Conservation (phyloP, 108 stramenopile species). For the Seminavis robusta region DNA sequence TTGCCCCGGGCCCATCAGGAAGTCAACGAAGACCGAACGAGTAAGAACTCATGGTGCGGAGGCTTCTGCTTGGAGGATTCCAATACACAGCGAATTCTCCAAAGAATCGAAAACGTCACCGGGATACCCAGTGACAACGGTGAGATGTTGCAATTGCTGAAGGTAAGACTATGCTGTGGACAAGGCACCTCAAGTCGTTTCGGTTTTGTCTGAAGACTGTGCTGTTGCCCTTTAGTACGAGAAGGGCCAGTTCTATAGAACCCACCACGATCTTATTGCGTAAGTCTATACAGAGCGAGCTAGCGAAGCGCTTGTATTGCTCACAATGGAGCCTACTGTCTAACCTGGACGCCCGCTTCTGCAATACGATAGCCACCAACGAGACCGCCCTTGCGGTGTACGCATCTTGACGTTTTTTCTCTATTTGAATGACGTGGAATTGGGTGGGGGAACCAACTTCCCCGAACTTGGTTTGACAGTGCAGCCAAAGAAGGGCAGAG, state of each 20-base stretch:
- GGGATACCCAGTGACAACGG: constrained; percentile 41
- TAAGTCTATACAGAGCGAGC: no score
- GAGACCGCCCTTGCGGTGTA: constrained; percentile 28
- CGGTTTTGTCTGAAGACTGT: no score
- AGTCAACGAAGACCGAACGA: constrained; percentile 32
- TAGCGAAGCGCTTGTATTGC: no score
- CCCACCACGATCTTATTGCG: no score
- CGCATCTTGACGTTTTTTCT: constrained; percentile 73
- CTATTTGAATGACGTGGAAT: constrained; percentile 86
- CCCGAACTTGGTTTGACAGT: constrained; percentile 56
- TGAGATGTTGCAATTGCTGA: constrained; percentile 75
- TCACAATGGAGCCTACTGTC: no score
- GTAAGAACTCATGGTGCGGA: constrained; percentile 76
- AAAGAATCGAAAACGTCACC: constrained; percentile 53
- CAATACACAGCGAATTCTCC: constrained; percentile 25
- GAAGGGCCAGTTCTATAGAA: no score
- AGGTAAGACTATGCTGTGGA: no score
- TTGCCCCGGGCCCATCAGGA: no score
- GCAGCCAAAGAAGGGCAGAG: constrained; percentile 71
- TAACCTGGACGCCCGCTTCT: no score
- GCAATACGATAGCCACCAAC: no score
- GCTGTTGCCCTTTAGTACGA: no score
- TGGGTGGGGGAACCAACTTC: constrained; percentile 86
- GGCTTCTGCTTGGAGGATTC: constrained; percentile 44
- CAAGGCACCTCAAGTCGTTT: no score